These are phyloP conservation scores for Adenanthera pavonina DNA, from an alignment of 306 rosid genomes.

Conservation along the genomic window DNA sequence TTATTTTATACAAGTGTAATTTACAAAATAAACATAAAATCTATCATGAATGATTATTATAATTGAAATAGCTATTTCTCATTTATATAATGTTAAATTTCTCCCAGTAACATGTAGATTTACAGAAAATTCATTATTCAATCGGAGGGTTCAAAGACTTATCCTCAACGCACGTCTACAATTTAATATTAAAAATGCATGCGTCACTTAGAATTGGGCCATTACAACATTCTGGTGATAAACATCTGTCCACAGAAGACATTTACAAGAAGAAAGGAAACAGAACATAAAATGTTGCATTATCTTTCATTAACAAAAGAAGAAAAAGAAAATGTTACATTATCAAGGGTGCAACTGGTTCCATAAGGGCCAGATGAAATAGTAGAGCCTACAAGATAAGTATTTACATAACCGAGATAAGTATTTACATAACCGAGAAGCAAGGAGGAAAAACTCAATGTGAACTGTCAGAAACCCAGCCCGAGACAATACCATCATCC, in stretches of 20 bases:
- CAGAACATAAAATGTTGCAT: neutral
- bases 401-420: neutral
- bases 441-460: constrained; percentile 35
- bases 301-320: neutral
- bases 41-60: no score
- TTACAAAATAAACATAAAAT: no score
- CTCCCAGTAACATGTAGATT: no score
- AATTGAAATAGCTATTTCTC: no score
- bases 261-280: constrained; percentile 29
- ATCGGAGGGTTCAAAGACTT: no score
- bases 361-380: neutral
- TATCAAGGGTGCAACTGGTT: neutral
- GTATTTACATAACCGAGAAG: constrained; percentile 5
- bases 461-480: constrained; percentile 71
- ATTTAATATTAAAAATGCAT: no score
- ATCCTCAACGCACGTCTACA: no score
- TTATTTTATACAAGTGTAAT: no score
- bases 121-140: no score
- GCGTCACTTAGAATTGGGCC: no score
- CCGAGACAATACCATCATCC: constrained; percentile 86
- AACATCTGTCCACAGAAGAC: neutral
- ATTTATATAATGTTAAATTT: no score
- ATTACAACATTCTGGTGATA: no score
- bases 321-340: neutral
- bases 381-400: neutral